A percentile compares a stretch with the other conserved stretches of the same genome.
Evolutionary conservation across 768 basidiomycete species (phyloP).

Genomic region (Phanerochaete sordida): DNA sequence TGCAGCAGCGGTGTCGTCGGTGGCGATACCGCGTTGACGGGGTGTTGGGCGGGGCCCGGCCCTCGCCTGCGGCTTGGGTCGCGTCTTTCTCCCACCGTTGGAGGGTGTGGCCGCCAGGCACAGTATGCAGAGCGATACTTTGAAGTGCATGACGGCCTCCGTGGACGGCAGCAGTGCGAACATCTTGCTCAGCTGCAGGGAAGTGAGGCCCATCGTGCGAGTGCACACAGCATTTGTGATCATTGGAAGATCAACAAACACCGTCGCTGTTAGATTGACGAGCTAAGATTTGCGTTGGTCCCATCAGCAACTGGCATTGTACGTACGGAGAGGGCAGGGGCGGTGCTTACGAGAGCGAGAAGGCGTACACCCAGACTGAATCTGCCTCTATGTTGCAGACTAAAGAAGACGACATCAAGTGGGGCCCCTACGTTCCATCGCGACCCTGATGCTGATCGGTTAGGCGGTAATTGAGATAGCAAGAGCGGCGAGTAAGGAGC

Average conservation of each 20-base stretch:
- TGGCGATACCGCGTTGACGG: constrained; percentile 10
- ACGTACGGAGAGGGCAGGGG: neutral
- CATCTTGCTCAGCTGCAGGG: constrained; percentile 16
- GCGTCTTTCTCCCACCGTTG: neutral
- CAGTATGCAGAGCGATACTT: constrained; percentile 25
- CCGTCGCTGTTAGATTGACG: constrained; percentile 31
- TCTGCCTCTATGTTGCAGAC: constrained; percentile 25
- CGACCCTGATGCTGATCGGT: constrained; percentile 41
- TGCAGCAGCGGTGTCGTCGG: neutral
- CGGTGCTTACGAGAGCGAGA: constrained; percentile 26
- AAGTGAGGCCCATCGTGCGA: constrained; percentile 21
- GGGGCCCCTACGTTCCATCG: constrained; percentile 56
- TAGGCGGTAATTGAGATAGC: constrained; percentile 54
- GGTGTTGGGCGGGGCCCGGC: constrained; percentile 23
- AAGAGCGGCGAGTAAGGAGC: constrained; percentile 50
- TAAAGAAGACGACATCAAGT: constrained; percentile 39
- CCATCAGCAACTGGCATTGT: neutral
- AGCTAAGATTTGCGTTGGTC: constrained; percentile 21
- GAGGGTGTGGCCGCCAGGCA: constrained; percentile 12
- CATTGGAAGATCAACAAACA: constrained; percentile 28
- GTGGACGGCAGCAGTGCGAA: constrained; percentile 24
- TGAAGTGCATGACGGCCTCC: constrained; percentile 23
- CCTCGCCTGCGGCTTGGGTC: constrained; percentile 18
- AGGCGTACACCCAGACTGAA: constrained; percentile 25
- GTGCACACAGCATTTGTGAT: constrained; percentile 28